Evolutionary conservation across 1,284 basidiomycete genomes (phyloP).

Genomic region (Cutaneotrichosporon daszewskae): DNA sequence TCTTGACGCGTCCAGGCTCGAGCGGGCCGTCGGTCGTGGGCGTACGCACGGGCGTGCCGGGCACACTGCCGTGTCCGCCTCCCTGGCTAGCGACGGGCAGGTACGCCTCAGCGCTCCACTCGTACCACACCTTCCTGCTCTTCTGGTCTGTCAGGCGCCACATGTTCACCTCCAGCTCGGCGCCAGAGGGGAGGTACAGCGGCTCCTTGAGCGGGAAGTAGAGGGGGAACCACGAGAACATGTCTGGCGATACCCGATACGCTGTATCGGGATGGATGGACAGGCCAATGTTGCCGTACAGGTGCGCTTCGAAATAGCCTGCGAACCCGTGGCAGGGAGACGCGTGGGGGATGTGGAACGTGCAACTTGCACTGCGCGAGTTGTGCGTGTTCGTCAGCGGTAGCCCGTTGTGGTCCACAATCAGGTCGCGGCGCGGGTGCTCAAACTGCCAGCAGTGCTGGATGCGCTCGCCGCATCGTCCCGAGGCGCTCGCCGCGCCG

Average conservation of each 20-base stretch:
- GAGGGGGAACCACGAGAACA: conserved; percentile 98
- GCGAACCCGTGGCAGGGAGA: conserved; percentile 94
- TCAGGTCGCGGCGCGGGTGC: conserved; percentile 75
- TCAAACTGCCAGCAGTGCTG: conserved; percentile 98
- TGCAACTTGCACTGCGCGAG: conserved; percentile 67
- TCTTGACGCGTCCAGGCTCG: conserved; percentile 59
- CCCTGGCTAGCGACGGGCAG: conserved; percentile 51
- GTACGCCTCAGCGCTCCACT: conserved; percentile 94
- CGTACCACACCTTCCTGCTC: conserved; percentile 79
- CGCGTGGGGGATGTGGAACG: conserved; percentile 90
- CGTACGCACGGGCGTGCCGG: conserved; percentile 6
- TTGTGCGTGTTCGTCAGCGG: conserved; percentile 86
- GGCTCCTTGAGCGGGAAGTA: conserved; percentile 95
- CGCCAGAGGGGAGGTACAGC: conserved; percentile 83
- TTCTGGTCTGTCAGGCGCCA: conserved; percentile 86
- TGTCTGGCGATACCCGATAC: conserved; percentile 77
- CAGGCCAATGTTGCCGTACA: conserved; percentile 81
- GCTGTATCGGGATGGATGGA: conserved; percentile 90
- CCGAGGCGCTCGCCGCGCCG: conserved; percentile 50
- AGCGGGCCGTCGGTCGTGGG: conserved; percentile 51
- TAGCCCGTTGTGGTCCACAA: conserved; percentile 65
- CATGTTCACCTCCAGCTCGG: conserved; percentile 86
- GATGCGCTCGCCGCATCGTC: conserved; percentile 69
- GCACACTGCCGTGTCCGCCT: conserved; percentile 1
- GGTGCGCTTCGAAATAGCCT: conserved; percentile 93